These are phyloP conservation scores for Cyberlindnera saturnus DNA, from an alignment of 805 yeast genomes.

Conservation along the genomic window DNA sequence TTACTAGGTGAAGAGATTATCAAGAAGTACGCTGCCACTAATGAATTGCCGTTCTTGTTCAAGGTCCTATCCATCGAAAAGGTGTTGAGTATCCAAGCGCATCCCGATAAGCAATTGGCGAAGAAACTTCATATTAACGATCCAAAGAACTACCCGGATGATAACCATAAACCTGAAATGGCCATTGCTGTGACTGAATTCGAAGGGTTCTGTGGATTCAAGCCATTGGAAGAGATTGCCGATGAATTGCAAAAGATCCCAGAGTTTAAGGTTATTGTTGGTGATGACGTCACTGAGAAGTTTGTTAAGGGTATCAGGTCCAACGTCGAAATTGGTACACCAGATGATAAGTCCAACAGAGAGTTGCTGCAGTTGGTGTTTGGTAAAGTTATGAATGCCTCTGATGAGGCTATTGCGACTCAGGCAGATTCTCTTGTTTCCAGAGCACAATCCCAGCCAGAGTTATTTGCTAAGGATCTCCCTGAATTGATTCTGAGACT, in stretches of 20 bases:
- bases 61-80: constrained; percentile 90
- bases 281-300: constrained; percentile 47
- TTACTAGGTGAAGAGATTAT: constrained; percentile 56
- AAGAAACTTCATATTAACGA: constrained; percentile 69
- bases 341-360: constrained; percentile 53
- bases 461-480: constrained; percentile 48
- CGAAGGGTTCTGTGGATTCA: constrained; percentile 97
- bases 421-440: constrained; percentile 61
- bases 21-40: constrained; percentile 56
- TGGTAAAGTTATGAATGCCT: constrained; percentile 76
- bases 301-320: constrained; percentile 45
- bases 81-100: constrained; percentile 94
- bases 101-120: constrained; percentile 88
- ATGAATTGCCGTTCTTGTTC: constrained; percentile 86
- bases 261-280: constrained; percentile 69
- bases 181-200: constrained; percentile 94
- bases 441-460: constrained; percentile 56
- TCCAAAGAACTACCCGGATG: constrained; percentile 95
- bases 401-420: constrained; percentile 49
- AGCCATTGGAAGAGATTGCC: constrained; percentile 78
- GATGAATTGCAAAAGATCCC: constrained; percentile 65
- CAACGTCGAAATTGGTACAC: constrained; percentile 37
- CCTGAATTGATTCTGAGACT: constrained; percentile 73
- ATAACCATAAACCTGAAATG: constrained; percentile 99
- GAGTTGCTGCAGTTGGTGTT: constrained; percentile 68